phyloP scores from a whole-genome alignment of 257 asterid genomes.

The Primulina tabacum region DNA sequence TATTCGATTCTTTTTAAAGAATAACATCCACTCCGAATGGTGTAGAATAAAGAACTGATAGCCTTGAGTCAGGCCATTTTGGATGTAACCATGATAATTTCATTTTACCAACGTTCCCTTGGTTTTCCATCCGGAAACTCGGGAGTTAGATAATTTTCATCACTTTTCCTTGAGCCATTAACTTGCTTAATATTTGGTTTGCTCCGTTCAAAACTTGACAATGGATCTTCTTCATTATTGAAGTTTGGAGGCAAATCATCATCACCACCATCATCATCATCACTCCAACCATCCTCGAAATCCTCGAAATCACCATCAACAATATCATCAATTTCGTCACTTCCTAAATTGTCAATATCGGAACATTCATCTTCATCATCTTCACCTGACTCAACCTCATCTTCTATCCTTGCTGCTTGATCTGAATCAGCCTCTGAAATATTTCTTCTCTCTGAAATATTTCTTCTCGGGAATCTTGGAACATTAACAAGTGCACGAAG shows the following conservation, averaged over 20 bases:
- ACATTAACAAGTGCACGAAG: conserved; percentile 80
- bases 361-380: conserved; percentile 66
- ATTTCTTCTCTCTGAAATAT: conserved; percentile 34
- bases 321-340: conserved; percentile 46
- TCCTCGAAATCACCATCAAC: conserved; percentile 39
- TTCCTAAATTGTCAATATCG: conserved; percentile 53
- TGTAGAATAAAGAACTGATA: conserved; percentile 1
- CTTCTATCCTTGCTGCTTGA: conserved; percentile 37
- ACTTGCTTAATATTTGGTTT: conserved; percentile 33
- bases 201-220: conserved; percentile 35
- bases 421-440: conserved; percentile 29
- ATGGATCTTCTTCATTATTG: conserved; percentile 40
- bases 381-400: conserved; percentile 38
- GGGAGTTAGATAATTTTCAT: conserved; percentile 48
- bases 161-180: conserved; percentile 41
- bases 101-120: conserved; percentile 83
- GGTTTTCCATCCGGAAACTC: conserved; percentile 85
- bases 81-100: conserved; percentile 2
- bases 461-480: conserved; percentile 52
- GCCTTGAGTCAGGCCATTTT: conserved; percentile 15
- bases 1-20: background rate
- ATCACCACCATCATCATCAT: conserved; percentile 65
- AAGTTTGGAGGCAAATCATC: conserved; percentile 81
- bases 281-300: conserved; percentile 56
- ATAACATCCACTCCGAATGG: background rate